Evolutionary conservation across 2,329 filamentous ascomycete species (phyloP), one percentile per base, ranked within the genome.

Genomic region (Teratosphaeria viscida): DNA sequence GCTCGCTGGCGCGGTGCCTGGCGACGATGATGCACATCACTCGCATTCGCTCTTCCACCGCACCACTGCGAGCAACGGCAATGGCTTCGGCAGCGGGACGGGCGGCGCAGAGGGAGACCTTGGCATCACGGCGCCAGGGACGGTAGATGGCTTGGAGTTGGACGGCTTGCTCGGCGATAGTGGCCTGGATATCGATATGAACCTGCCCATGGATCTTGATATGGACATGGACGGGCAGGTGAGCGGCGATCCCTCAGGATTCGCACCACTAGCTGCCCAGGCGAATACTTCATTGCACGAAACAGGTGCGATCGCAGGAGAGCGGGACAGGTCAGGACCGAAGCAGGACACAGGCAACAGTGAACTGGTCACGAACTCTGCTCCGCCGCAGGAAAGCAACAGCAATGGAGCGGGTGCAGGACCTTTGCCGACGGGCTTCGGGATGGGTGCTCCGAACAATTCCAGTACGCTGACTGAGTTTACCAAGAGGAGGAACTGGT

Each of bases 401-500:
- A 57, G 34, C 12, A 73, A 74, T 12, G 79, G 76, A 52, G 77
- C 76, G 3, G 81, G 81, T 58, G 81, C 80, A 54, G 81, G 81
- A 27, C 81, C 81, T n/a, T 71, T 82, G 63, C 81, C 81, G 16
- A 80, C 79, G 2, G 79, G 79, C 59, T 82, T 82, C 66, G 79
- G 78, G 29, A 66, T 74, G 65, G 75, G 75, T 16, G 73, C 75
- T 37, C 77, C 68, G 62, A 67, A 71, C 57, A 76, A 73, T 57
- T 75, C 72, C 49, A 85, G 81, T 73, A 85, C 81, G 7, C 72
- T 85, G 65, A 85, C 83, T 64, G 82, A 86, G 69, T 86, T 86
- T 67, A 86, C 82, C 16, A 85, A 85, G 72, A 77, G 84, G 60
- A 76, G 82, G 62, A 86, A 94, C 71, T 96, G 92, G 92, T 88